These are phyloP conservation scores for Malus orientalis DNA, from an alignment of 306 rosid genomes.

Conservation along the genomic window DNA sequence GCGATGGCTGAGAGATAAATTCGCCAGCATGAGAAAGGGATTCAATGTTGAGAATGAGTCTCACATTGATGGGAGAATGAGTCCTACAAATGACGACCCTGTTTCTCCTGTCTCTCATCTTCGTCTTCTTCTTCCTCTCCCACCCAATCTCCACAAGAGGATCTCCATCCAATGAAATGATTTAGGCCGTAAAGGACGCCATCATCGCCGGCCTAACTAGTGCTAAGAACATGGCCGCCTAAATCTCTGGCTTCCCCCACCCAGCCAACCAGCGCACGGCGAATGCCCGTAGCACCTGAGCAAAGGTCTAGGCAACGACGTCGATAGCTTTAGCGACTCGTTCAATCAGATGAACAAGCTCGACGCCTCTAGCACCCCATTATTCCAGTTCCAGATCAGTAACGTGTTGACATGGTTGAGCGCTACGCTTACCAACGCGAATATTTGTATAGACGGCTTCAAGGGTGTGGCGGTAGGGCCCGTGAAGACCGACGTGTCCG, in stretches of 20 bases:
- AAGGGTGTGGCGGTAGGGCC: constrained; percentile 50
- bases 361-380: constrained; percentile 6
- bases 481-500: constrained; percentile 45
- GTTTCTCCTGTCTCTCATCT: background rate
- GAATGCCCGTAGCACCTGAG: constrained; percentile 68
- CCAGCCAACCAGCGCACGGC: constrained; percentile 36
- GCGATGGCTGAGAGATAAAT: no score
- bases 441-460: constrained; percentile 88
- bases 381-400: constrained; percentile 76
- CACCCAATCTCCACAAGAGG: constrained; percentile 2
- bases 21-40: no score
- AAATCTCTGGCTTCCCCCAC: constrained; percentile 51
- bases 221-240: constrained; percentile 39
- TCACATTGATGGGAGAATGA: no score
- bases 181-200: constrained; percentile 72
- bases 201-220: constrained; percentile 48
- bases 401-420: constrained; percentile 99
- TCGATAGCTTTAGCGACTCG: constrained; percentile 77
- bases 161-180: constrained; percentile 12
- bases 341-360: constrained; percentile 71
- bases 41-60: no score
- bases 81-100: background rate
- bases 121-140: background rate
- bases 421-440: constrained; percentile 77
- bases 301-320: constrained; percentile 65